Evolutionary conservation across 2,329 filamentous ascomycete genomes (phyloP).

Genomic region (Celoporthe dispersa): DNA sequence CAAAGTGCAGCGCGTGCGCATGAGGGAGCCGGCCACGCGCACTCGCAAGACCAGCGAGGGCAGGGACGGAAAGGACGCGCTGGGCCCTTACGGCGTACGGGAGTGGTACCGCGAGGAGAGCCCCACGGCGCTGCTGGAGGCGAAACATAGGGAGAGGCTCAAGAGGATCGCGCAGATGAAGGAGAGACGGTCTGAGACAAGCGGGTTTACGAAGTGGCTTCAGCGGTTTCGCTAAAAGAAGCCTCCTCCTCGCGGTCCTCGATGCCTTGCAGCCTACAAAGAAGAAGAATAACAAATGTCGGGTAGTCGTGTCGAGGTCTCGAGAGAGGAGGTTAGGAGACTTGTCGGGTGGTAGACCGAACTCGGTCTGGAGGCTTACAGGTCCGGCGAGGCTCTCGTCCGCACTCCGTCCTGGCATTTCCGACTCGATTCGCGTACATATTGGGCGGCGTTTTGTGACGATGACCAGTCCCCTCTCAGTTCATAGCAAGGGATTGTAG

Average conservation of each 20-base stretch:
- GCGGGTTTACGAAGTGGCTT: slow-evolving; percentile 39
- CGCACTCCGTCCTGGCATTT: background rate
- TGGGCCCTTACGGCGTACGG: slow-evolving; percentile 22
- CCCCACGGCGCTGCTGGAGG: slow-evolving; percentile 56
- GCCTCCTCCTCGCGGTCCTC: too few relatives aligned
- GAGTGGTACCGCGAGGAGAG: slow-evolving; percentile 54
- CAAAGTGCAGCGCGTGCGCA: slow-evolving; percentile 84
- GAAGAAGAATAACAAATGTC: background rate
- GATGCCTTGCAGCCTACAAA: background rate
- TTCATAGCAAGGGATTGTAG: slow-evolving; percentile 19
- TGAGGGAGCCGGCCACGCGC: slow-evolving; percentile 48
- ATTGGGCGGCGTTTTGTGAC: background rate
- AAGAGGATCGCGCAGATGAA: slow-evolving; percentile 57
- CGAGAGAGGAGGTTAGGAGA: background rate
- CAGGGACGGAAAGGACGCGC: slow-evolving; percentile 12
- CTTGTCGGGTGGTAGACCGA: background rate
- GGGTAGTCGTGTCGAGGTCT: background rate
- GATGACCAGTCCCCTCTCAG: background rate
- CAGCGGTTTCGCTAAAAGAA: slow-evolving; percentile 21
- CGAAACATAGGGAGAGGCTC: slow-evolving; percentile 59
- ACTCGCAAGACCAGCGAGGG: slow-evolving; percentile 16
- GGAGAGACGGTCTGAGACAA: slow-evolving; percentile 34
- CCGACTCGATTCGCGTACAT: background rate
- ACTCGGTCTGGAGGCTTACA: background rate
- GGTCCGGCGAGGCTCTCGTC: background rate